A percentile compares a stretch with the other conserved stretches of the same genome.
phyloP scores from a whole-genome alignment of 1,284 basidiomycete genomes.

The Trichosporon sp. region DNA sequence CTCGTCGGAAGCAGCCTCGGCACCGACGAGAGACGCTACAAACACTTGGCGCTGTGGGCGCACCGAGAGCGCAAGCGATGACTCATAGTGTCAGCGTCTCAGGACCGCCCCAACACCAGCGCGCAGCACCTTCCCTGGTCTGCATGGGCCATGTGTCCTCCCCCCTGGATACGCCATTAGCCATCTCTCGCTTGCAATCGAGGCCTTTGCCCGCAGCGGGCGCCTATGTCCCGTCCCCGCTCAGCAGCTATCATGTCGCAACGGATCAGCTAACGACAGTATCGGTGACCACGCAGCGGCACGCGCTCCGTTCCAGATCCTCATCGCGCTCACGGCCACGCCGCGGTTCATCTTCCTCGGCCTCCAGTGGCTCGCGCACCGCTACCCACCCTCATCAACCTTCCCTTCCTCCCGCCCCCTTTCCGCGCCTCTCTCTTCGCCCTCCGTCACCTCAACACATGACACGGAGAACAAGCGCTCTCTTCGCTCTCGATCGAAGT shows the following conservation, averaged over 20 bases:
- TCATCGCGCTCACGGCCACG: conserved; percentile 83
- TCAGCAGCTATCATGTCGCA: too few relatives aligned
- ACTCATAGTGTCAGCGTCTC: neutral
- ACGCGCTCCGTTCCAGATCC: conserved; percentile 82
- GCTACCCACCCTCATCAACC: conserved; percentile 33
- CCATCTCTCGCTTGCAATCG: neutral
- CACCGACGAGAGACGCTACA: neutral
- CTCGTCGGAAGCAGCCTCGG: too few relatives aligned
- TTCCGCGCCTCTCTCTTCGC: neutral
- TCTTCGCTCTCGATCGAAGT: conserved; percentile 17
- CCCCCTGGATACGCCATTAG: neutral
- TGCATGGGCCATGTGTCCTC: neutral
- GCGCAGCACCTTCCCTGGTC: neutral
- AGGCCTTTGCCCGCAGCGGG: neutral
- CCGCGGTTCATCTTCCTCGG: conserved; percentile 78
- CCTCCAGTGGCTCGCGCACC: conserved; percentile 69
- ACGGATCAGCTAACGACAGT: conserved; percentile 55
- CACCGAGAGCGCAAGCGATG: neutral
- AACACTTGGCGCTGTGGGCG: too few relatives aligned
- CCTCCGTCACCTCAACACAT: neutral
- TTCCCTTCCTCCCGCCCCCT: neutral
- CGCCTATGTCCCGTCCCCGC: too few relatives aligned
- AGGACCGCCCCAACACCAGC: too few relatives aligned
- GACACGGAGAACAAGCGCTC: neutral
- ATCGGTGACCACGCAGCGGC: conserved; percentile 93